phyloP scores from a whole-genome alignment of 148 eudicot genomes.

The Camellia granthamiana region DNA sequence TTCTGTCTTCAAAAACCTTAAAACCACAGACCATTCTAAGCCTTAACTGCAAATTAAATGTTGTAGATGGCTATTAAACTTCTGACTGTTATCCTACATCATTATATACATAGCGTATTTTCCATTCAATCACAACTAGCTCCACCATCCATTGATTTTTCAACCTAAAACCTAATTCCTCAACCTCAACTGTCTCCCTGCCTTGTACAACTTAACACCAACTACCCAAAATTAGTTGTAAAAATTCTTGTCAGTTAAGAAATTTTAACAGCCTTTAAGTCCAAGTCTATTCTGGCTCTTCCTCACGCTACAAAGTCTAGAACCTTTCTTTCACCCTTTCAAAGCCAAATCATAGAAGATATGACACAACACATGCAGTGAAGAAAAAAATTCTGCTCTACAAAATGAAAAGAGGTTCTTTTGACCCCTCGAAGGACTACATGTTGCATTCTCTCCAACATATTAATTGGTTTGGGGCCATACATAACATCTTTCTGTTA shows the following conservation, averaged over 20 bases:
- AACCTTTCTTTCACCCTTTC: too few species aligned
- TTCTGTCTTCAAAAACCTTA: background rate
- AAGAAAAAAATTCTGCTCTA: too few species aligned
- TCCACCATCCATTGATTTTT: background rate
- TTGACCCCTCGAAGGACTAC: too few species aligned
- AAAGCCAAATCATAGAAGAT: too few species aligned
- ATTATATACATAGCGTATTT: background rate
- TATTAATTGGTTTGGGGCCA: background rate
- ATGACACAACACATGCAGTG: too few species aligned
- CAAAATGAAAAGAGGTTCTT: too few species aligned
- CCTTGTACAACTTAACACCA: background rate
- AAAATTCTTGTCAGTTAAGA: too few species aligned
- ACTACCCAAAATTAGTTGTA: background rate
- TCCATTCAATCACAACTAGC: background rate
- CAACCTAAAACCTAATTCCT: background rate
- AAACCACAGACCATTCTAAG: background rate
- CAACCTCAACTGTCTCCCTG: slow-evolving; percentile 4
- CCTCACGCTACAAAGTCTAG: too few species aligned
- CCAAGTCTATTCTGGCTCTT: too few species aligned
- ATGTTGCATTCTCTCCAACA: too few species aligned
- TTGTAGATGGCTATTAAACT: background rate
- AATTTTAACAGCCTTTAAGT: too few species aligned
- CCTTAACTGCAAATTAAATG: background rate
- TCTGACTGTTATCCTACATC: background rate
- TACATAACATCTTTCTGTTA: background rate